Conservation (phyloP, 768 basidiomycete genomes). For the Thelephora aurantiotincta region DNA sequence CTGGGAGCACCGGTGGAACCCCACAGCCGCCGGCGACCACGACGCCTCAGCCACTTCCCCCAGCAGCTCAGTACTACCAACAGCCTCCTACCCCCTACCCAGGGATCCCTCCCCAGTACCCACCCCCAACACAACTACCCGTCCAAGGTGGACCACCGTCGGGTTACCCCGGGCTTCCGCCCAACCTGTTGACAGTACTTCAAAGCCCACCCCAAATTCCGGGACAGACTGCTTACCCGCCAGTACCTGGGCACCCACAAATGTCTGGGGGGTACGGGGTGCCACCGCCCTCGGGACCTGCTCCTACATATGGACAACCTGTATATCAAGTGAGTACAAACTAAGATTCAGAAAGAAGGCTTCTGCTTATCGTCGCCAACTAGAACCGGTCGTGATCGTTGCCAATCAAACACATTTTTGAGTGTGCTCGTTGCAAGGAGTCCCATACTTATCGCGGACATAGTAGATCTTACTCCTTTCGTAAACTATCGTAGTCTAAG, state of each 20-base stretch:
- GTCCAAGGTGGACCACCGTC: constrained; percentile 19
- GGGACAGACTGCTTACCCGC: constrained; percentile 19
- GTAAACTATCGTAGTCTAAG: no score
- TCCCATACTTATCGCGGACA: no score
- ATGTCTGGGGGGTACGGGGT: constrained; percentile 20
- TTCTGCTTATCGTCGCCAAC: no score
- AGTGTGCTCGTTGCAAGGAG: no score
- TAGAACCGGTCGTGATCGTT: no score
- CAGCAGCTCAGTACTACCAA: constrained; percentile 27
- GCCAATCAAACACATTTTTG: no score
- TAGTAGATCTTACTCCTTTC: no score
- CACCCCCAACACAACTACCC: constrained; percentile 18
- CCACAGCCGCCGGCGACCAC: constrained; percentile 15
- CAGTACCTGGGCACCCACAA: constrained; percentile 17
- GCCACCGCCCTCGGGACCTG: constrained; percentile 32
- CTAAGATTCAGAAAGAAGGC: no score
- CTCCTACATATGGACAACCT: constrained; percentile 23
- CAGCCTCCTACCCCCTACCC: constrained; percentile 17
- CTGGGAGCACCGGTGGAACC: constrained; percentile 22
- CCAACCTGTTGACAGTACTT: constrained; percentile 55
- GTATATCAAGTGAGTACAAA: no score
- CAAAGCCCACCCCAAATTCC: constrained; percentile 28
- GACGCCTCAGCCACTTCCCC: constrained; percentile 10
- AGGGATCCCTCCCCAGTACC: constrained; percentile 9
- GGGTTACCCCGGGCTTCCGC: constrained; percentile 33